Percentiles rank a stretch among this genome's conserved stretches.
Evolutionary conservation across 768 basidiomycete species (phyloP).

Genomic region (Hydnomerulius pinastri): DNA sequence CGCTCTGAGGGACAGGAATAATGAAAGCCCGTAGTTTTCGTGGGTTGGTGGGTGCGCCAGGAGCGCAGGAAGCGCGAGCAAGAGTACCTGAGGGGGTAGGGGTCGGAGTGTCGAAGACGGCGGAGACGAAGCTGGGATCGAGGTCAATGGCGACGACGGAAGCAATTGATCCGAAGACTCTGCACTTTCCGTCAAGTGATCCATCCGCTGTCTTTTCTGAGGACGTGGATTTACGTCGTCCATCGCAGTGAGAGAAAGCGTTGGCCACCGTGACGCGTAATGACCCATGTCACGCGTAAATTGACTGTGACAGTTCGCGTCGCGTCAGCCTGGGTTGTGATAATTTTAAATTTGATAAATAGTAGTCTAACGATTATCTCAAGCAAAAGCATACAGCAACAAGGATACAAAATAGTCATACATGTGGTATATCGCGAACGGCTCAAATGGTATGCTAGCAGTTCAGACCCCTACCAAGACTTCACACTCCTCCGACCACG

Average conservation of each 20-base stretch:
- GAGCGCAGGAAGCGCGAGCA: slow-evolving; percentile 62
- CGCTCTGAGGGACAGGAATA: slow-evolving; percentile 57
- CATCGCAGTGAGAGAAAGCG: slow-evolving; percentile 18
- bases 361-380: too few species aligned
- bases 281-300: slow-evolving; percentile 28
- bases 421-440: too few species aligned
- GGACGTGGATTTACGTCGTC: slow-evolving; percentile 34
- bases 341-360: too few species aligned
- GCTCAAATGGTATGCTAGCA: too few species aligned
- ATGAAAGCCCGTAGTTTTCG: slow-evolving; percentile 50
- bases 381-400: too few species aligned
- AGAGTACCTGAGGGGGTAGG: slow-evolving; percentile 47
- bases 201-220: slow-evolving; percentile 34
- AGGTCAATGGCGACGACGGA: neutral
- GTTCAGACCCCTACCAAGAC: neutral
- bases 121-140: neutral
- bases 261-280: slow-evolving; percentile 12
- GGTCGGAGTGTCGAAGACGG: slow-evolving; percentile 22
- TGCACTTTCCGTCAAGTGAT: neutral
- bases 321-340: too few species aligned
- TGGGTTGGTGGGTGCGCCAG: slow-evolving; percentile 69
- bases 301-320: slow-evolving; percentile 34
- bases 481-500: neutral
- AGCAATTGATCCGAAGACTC: neutral
- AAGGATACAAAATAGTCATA: too few species aligned